Conservation (phyloP, 2,329 filamentous ascomycete species). For the Alternaria brassicae region DNA sequence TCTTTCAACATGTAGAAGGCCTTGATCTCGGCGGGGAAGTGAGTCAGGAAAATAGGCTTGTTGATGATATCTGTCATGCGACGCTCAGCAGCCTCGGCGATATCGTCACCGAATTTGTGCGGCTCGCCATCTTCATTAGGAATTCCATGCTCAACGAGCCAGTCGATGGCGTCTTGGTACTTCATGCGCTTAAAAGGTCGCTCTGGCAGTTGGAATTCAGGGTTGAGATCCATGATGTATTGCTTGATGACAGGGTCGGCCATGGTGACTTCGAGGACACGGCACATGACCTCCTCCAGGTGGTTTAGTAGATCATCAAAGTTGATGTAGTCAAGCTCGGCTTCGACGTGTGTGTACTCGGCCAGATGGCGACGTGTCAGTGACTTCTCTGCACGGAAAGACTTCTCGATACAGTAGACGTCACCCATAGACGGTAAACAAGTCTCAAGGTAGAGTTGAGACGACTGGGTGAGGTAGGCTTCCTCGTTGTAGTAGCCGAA, state of each 20-base stretch:
- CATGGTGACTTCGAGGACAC: conserved; percentile 79
- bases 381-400: conserved; percentile 96
- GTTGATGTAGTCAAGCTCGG: conserved; percentile 92
- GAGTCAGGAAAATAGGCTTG: conserved; percentile 91
- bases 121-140: conserved; percentile 90
- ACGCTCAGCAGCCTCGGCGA: conserved; percentile 95
- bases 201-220: conserved; percentile 79
- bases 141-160: conserved; percentile 90
- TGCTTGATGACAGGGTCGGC: conserved; percentile 74
- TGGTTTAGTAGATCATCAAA: conserved; percentile 89
- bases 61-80: conserved; percentile 97
- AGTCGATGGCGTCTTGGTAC: conserved; percentile 92
- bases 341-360: conserved; percentile 97
- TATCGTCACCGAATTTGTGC: conserved; percentile 94
- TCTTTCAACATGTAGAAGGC: conserved; percentile 99
- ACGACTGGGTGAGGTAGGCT: conserved; percentile 95
- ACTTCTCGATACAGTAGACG: conserved; percentile 98
- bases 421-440: conserved; percentile 88
- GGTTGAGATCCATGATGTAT: conserved; percentile 87
- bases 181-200: conserved; percentile 94
- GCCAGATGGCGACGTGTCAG: conserved; percentile 92
- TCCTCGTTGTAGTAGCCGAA: conserved; percentile 89
- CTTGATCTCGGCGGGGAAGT: conserved; percentile 98
- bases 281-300: conserved; percentile 85
- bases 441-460: conserved; percentile 96